A percentile compares a stretch with the other conserved stretches of the same genome.
phyloP scores from a whole-genome alignment of 2,329 filamentous ascomycete species.

The Fusarium temperatum region DNA sequence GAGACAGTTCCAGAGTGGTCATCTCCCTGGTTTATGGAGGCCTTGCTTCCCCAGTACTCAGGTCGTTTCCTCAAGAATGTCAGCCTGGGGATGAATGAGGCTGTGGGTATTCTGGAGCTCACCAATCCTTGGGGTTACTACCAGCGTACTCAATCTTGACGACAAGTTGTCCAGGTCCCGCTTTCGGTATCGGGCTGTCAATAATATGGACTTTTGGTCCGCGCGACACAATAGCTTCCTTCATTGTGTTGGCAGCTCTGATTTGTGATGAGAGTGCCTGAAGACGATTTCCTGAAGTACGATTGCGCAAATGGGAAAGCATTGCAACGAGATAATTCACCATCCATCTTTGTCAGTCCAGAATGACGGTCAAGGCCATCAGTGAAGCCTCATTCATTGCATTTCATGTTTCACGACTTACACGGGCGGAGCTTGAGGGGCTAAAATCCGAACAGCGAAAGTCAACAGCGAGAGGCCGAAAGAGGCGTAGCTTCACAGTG shows the following conservation, averaged over 20 bases:
- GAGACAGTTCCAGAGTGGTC: slow-evolving; percentile 12
- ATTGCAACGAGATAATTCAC: background rate
- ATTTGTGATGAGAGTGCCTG: slow-evolving; percentile 1
- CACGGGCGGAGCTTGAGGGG: background rate
- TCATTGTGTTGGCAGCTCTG: slow-evolving; percentile 10
- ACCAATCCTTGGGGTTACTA: slow-evolving; percentile 29
- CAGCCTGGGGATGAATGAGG: background rate
- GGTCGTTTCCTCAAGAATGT: slow-evolving; percentile 1
- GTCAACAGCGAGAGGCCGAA: slow-evolving; percentile 16
- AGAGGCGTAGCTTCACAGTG: background rate
- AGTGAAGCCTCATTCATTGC: background rate
- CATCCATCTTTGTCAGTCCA: background rate
- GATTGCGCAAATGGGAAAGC: background rate
- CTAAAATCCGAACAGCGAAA: slow-evolving; percentile 25
- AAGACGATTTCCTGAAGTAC: background rate
- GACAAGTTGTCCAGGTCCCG: slow-evolving; percentile 10
- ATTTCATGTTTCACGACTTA: background rate
- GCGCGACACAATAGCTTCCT: slow-evolving; percentile 17
- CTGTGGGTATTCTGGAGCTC: background rate
- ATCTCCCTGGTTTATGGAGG: slow-evolving; percentile 17
- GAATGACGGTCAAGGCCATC: background rate
- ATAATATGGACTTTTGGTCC: slow-evolving; percentile 12
- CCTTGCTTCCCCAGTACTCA: slow-evolving; percentile 18
- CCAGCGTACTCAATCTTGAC: slow-evolving; percentile 13
- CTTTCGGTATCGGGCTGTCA: slow-evolving; percentile 1